Percentiles rank a stretch among this genome's conserved stretches.
Evolutionary conservation across 2,329 filamentous ascomycete species (phyloP).

Genomic region (Huntiella omanensis): DNA sequence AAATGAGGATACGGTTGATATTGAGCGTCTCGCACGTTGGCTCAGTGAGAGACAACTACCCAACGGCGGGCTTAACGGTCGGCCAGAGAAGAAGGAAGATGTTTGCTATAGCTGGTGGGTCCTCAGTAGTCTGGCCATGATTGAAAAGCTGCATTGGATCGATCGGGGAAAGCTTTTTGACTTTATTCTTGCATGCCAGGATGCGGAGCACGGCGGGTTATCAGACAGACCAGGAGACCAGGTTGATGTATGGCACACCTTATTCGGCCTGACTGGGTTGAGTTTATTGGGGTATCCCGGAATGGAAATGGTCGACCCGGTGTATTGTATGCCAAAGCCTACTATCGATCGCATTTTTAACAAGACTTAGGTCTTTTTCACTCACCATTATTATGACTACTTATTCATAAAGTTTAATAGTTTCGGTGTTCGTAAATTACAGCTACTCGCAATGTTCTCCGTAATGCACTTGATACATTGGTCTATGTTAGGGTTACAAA

Average conservation of each 20-base stretch:
- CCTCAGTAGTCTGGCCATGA: conserved; percentile 74
- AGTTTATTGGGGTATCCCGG: conserved; percentile 65
- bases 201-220: conserved; percentile 65
- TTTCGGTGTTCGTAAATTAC: no score
- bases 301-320: conserved; percentile 64
- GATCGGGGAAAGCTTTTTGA: conserved; percentile 57
- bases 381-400: no score
- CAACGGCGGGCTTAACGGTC: conserved; percentile 76
- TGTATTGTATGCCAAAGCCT: conserved; percentile 65
- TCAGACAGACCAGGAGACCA: conserved; percentile 82
- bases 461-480: no score
- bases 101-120: conserved; percentile 99
- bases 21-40: conserved; percentile 71
- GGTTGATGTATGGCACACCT: conserved; percentile 94
- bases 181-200: conserved; percentile 83
- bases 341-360: conserved; percentile 34
- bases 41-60: conserved; percentile 81
- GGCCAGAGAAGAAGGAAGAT: conserved; percentile 89
- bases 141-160: conserved; percentile 80
- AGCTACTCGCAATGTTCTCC: no score
- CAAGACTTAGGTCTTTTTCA: background rate
- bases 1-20: conserved; percentile 51
- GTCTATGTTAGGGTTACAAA: no score
- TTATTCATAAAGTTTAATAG: no score
- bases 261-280: conserved; percentile 74